Base-by-base conservation (phyloP, 2,329 filamentous ascomycete genomes). In the Fusarium oligoseptatum region DNA sequence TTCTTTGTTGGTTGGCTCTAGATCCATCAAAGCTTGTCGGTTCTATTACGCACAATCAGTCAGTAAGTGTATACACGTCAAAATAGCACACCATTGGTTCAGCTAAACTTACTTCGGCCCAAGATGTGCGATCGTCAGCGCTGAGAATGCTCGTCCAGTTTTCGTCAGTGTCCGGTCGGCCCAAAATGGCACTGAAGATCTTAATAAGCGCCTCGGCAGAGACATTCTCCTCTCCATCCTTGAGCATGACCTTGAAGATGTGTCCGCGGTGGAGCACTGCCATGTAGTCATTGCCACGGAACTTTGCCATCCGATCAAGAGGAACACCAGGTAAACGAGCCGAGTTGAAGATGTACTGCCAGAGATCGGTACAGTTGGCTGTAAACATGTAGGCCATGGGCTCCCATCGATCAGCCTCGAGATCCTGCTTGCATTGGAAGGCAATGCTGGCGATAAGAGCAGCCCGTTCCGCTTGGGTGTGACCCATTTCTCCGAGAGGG, bases 391-490 rank as follows among this genome's bases (percentile, higher is more conserved):
- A 70, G 4, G 32, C 56, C 61, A 67, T 70, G 7, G 70, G 67
- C 11, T 72, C 56, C 70, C 64, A 67, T 27, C 61, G 57, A 34
- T 62, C 70, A 0, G 70, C 67, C 27, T 72, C 70, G 15, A 72
- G 64, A 66, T 65, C 64, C 4, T 67, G 70, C 57, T 72, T 72
- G 64, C 56, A 67, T 15, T 66, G 27, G 56, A 72, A 70, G 3
- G 70, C 70, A n/a, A 67, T 67, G 22, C 57, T 67, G 43, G 70
- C 43, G 36, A 72, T 70, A n/a, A 72, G 20, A 20, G 70, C 67
- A 60, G 70, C 70, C 3, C 70, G 64, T 32, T 72, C 70, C 7
- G 67, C 70, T 63, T 72, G 70, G 14, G 64, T 65, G 50, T 72
- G 70, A 1, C 60, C 41, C 61, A 72, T 60, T n/a, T 72, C 65